Percentiles rank a stretch among this genome's conserved stretches.
Conservation (phyloP, 495 filamentous ascomycete species). For the Massariosphaeria phaeospora region DNA sequence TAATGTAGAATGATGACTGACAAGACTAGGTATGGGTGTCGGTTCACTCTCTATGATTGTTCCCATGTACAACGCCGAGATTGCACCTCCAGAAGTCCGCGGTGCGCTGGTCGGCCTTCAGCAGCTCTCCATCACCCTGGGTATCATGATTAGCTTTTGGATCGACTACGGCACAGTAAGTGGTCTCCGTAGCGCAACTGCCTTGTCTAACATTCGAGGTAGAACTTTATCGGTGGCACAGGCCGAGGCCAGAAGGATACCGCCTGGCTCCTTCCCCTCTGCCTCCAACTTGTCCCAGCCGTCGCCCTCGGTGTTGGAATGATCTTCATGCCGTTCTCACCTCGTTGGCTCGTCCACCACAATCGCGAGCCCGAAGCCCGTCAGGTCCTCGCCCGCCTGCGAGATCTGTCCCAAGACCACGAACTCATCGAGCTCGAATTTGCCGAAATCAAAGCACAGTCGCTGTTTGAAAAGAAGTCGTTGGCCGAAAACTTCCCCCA, state of each 20-base stretch:
- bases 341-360: slow-evolving; percentile 73
- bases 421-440: slow-evolving; percentile 70
- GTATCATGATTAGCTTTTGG: slow-evolving; percentile 83
- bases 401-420: slow-evolving; percentile 54
- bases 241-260: slow-evolving; percentile 57
- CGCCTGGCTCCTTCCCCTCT: slow-evolving; percentile 40
- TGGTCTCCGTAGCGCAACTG: neutral
- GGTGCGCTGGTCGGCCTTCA: slow-evolving; percentile 73
- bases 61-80: slow-evolving; percentile 66
- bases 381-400: slow-evolving; percentile 61
- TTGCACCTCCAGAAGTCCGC: slow-evolving; percentile 58
- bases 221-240: slow-evolving; percentile 72
- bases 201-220: neutral
- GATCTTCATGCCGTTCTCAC: slow-evolving; percentile 76
- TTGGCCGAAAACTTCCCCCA: slow-evolving; percentile 66
- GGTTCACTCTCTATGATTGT: slow-evolving; percentile 64
- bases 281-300: slow-evolving; percentile 40
- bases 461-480: slow-evolving; percentile 72
- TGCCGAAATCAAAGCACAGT: slow-evolving; percentile 76
- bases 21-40: slow-evolving; percentile 58
- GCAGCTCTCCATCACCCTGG: slow-evolving; percentile 76
- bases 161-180: slow-evolving; percentile 56
- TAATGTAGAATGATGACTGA: neutral
- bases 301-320: slow-evolving; percentile 54
- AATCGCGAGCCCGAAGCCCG: slow-evolving; percentile 66